Percentiles rank a stretch among this genome's conserved stretches.
These are phyloP conservation scores for Aspergillus sparsus DNA, from an alignment of 495 filamentous ascomycete genomes.

Conservation along the genomic window DNA sequence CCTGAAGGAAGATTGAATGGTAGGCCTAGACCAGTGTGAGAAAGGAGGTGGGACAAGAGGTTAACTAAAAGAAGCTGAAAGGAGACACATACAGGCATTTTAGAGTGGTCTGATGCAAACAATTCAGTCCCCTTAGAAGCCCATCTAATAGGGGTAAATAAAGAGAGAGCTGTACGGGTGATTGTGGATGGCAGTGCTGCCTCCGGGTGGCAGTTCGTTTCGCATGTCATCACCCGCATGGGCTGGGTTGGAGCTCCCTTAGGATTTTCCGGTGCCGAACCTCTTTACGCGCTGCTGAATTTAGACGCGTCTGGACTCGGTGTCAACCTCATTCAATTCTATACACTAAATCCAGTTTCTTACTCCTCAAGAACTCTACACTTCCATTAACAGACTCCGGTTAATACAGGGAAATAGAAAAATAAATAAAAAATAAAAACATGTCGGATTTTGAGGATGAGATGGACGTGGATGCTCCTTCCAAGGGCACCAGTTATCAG, in stretches of 20 bases:
- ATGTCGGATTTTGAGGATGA: constrained; percentile 96
- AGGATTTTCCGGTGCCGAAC: constrained; percentile 48
- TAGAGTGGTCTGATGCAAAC: constrained; percentile 24
- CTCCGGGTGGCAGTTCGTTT: constrained; percentile 29
- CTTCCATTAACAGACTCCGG: neutral
- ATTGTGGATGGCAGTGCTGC: constrained; percentile 31
- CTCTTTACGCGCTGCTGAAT: constrained; percentile 46
- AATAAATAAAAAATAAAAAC: constrained; percentile 19
- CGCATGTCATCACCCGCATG: constrained; percentile 42
- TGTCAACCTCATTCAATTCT: neutral
- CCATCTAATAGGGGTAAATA: constrained; percentile 23
- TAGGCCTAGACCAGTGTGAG: constrained; percentile 63
- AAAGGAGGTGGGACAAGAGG: neutral
- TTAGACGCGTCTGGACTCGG: constrained; percentile 34
- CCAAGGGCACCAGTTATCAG: constrained; percentile 59
- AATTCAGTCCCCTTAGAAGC: constrained; percentile 24
- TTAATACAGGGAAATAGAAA: neutral
- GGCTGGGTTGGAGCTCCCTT: constrained; percentile 26
- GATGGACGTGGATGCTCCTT: constrained; percentile 75
- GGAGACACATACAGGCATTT: constrained; percentile 51
- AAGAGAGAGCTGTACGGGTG: constrained; percentile 21
- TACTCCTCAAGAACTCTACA: constrained; percentile 1
- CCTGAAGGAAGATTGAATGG: constrained; percentile 89
- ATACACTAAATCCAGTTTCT: constrained; percentile 10
- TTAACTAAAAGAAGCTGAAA: neutral